Evolutionary conservation across 495 filamentous ascomycete species (phyloP).

Genomic region (Astrothelium macrocarpum): DNA sequence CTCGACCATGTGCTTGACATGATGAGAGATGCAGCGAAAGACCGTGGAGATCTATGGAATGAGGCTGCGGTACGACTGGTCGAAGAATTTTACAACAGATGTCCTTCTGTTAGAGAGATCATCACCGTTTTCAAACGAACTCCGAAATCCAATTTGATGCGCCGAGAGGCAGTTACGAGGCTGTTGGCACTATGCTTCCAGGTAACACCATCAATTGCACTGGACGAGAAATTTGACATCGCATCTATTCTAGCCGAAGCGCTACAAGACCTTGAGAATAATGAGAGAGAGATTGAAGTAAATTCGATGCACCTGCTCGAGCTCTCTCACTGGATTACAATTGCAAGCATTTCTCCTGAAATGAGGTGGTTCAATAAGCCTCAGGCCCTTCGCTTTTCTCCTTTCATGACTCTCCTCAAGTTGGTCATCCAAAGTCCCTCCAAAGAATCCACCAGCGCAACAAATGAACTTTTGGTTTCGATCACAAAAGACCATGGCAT

Average conservation of each 20-base stretch:
- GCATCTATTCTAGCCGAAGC: conserved; percentile 60
- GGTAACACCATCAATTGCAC: conserved; percentile 65
- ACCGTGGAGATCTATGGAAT: conserved; percentile 44
- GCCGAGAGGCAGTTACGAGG: conserved; percentile 66
- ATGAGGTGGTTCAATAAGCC: conserved; percentile 75
- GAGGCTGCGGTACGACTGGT: conserved; percentile 54
- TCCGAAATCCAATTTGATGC: conserved; percentile 47
- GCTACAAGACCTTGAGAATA: conserved; percentile 44
- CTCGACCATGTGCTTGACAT: conserved; percentile 48
- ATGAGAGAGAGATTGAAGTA: conserved; percentile 42
- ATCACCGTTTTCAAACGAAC: conserved; percentile 58
- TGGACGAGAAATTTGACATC: conserved; percentile 79
- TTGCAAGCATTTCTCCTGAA: conserved; percentile 65
- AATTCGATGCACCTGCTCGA: conserved; percentile 50
- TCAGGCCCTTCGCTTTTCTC: conserved; percentile 46
- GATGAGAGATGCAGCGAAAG: conserved; percentile 40
- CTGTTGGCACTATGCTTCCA: conserved; percentile 73
- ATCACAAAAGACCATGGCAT: conserved; percentile 44
- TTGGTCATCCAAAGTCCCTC: conserved; percentile 34
- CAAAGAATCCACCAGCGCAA: conserved; percentile 33
- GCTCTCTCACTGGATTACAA: conserved; percentile 63
- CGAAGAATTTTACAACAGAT: conserved; percentile 65
- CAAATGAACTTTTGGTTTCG: conserved; percentile 39
- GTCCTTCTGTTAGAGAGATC: conserved; percentile 68
- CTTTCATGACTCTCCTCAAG: conserved; percentile 54